Conservation (phyloP, 257 asterid genomes). For the Salvia miltiorrhiza region DNA sequence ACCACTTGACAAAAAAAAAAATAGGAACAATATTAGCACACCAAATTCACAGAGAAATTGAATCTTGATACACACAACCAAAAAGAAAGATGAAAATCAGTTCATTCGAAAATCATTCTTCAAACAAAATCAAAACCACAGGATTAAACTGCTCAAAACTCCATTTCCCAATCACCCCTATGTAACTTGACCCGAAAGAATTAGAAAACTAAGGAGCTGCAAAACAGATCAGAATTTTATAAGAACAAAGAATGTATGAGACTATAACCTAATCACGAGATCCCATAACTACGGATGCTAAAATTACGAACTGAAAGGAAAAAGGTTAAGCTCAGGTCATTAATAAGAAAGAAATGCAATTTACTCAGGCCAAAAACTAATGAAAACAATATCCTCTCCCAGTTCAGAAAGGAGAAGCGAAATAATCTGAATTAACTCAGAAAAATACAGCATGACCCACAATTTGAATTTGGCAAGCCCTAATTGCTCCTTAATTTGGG, state of each 20-base stretch:
- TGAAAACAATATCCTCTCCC: background rate
- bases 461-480: background rate
- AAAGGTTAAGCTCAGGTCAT: background rate
- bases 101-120: background rate
- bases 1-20: constrained; percentile 14
- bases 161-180: background rate
- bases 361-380: background rate
- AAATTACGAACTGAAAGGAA: background rate
- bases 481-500: background rate
- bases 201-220: background rate
- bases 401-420: constrained; percentile 19
- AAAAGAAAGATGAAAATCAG: background rate
- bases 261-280: constrained; percentile 1
- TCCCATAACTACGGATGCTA: constrained; percentile 14
- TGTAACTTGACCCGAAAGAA: background rate
- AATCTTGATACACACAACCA: constrained; percentile 11
- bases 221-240: background rate
- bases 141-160: constrained; percentile 6
- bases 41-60: background rate
- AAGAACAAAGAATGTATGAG: background rate
- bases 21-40: constrained; percentile 12
- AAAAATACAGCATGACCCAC: constrained; percentile 8
- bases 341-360: background rate
- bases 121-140: constrained; percentile 1
- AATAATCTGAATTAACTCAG: background rate